These are phyloP conservation scores for Amaranthus palmeri DNA, from an alignment of 148 eudicot species.

Conservation along the genomic window DNA sequence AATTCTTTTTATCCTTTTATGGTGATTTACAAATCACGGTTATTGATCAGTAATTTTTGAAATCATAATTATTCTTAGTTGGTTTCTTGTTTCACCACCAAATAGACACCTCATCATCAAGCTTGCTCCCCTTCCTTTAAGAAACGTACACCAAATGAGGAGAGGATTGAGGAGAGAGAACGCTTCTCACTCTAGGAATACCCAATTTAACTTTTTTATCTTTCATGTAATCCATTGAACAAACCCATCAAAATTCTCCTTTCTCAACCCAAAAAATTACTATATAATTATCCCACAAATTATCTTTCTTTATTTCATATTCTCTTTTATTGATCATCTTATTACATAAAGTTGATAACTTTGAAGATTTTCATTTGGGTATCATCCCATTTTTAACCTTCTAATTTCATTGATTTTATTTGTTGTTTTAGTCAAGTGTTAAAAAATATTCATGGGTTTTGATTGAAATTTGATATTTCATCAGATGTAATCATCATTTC, in stretches of 20 bases:
- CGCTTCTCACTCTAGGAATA: conserved; percentile 5
- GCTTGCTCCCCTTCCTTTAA: conserved; percentile 6
- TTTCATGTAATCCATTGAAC: conserved; percentile 15
- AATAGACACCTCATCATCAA: conserved; percentile 26
- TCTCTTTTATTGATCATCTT: conserved; percentile 18
- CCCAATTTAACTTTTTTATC: conserved; percentile 12
- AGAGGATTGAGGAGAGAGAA: conserved; percentile 17
- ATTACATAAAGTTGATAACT: conserved; percentile 15
- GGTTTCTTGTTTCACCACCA: conserved; percentile 9
- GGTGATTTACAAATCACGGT: no score
- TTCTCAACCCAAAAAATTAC: background rate
- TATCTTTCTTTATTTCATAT: background rate
- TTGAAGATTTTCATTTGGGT: conserved; percentile 13
- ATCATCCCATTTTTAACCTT: conserved; percentile 9
- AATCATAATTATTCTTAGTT: conserved; percentile 1
- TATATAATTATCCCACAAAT: background rate
- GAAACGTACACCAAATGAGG: conserved; percentile 23
- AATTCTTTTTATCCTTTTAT: no score
- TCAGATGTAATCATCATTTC: conserved; percentile 33
- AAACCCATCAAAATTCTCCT: conserved; percentile 19
- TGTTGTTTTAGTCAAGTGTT: conserved; percentile 14
- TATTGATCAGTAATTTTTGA: no score
- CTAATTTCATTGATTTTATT: conserved; percentile 13
- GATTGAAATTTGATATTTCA: conserved; percentile 27
- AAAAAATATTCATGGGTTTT: conserved; percentile 30